phyloP scores from a whole-genome alignment of 306 rosid species.

The Oemleria cerasiformis region DNA sequence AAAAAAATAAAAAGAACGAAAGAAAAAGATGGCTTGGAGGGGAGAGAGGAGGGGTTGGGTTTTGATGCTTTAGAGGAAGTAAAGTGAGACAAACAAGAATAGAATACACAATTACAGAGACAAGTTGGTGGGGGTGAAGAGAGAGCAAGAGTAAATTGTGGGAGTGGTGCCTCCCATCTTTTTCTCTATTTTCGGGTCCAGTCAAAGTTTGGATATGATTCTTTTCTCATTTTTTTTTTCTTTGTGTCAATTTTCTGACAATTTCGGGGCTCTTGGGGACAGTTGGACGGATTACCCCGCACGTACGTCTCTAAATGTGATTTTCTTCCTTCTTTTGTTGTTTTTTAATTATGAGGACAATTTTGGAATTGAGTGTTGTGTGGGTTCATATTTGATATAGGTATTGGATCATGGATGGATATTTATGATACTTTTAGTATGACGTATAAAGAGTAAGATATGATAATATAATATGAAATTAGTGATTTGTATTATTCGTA shows the following conservation, averaged over 20 bases:
- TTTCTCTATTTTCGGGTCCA: slow-evolving; percentile 17
- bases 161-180: not conserved
- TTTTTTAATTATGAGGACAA: not conserved
- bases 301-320: slow-evolving; percentile 13
- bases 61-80: slow-evolving; percentile 17
- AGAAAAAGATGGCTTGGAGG: not conserved
- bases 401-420: no score
- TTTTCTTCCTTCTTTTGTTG: not conserved
- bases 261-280: not conserved
- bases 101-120: slow-evolving; percentile 4
- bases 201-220: slow-evolving; percentile 20
- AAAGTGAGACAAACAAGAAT: slow-evolving; percentile 22
- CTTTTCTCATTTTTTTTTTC: not conserved
- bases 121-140: slow-evolving; percentile 17
- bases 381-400: not conserved
- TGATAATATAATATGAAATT: no score
- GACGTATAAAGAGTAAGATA: no score
- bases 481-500: no score
- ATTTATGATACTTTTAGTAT: no score
- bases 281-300: slow-evolving; percentile 21
- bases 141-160: slow-evolving; percentile 9
- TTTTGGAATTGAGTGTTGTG: not conserved
- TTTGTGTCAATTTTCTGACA: slow-evolving; percentile 9
- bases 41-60: not conserved
- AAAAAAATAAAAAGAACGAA: not conserved